Conservation (phyloP, 805 yeast genomes). For the Allodekkera sacchari region DNA sequence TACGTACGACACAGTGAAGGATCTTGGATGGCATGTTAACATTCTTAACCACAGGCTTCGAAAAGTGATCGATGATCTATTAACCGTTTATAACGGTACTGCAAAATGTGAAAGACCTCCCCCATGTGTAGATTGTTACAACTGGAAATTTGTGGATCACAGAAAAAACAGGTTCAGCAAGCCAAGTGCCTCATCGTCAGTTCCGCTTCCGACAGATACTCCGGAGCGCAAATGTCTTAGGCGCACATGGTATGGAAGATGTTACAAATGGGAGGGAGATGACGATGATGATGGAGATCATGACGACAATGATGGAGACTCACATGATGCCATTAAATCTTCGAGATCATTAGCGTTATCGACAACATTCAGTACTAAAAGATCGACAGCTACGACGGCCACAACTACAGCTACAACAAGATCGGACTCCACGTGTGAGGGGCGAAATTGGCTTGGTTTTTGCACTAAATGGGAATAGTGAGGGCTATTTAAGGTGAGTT, state of each 20-base stretch:
- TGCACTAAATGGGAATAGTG: slow-evolving; percentile 9
- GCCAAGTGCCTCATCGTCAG: slow-evolving; percentile 5
- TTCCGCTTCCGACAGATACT: slow-evolving; percentile 12
- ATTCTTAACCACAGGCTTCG: slow-evolving; percentile 84
- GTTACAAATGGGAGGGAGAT: slow-evolving; percentile 27
- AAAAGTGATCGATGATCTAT: slow-evolving; percentile 77
- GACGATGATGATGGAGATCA: slow-evolving; percentile 9
- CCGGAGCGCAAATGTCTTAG: slow-evolving; percentile 40
- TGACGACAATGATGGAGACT: slow-evolving; percentile 6
- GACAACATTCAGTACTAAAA: slow-evolving; percentile 2
- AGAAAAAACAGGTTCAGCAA: slow-evolving; percentile 25
- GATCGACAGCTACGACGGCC: slow-evolving; percentile 1
- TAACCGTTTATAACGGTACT: slow-evolving; percentile 64
- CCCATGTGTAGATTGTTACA: slow-evolving; percentile 84
- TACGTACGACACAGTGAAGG: slow-evolving; percentile 81
- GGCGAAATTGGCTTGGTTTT: slow-evolving; percentile 9
- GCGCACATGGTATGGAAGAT: slow-evolving; percentile 60
- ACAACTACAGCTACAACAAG: slow-evolving; percentile 1
- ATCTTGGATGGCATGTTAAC: slow-evolving; percentile 86
- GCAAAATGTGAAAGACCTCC: slow-evolving; percentile 69
- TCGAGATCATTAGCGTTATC: not conserved
- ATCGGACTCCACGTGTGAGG: slow-evolving; percentile 6
- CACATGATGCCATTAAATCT: slow-evolving; percentile 3
- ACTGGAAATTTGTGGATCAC: slow-evolving; percentile 69
- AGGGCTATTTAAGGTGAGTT: not conserved